Percentiles rank a stretch among this genome's conserved stretches.
These are phyloP conservation scores for Yueomyces sp. DNA, from an alignment of 805 yeast genomes.

Conservation along the genomic window DNA sequence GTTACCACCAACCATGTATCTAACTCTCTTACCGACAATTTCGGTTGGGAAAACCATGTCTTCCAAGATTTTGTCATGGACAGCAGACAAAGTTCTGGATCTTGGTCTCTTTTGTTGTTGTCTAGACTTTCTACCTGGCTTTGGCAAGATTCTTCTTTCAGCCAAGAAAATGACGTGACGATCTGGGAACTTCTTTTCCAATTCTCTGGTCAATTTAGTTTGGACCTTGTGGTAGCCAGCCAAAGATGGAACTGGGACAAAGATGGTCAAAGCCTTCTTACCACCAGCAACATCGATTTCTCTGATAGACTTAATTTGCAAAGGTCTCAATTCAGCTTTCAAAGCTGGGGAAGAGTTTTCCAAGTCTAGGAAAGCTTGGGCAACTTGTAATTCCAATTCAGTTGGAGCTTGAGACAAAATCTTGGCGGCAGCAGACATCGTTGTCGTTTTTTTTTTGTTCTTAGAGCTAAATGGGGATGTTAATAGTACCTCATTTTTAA, in stretches of 20 bases:
- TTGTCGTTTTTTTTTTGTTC: conserved; percentile 2
- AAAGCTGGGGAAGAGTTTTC: conserved; percentile 88
- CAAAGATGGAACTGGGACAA: conserved; percentile 94
- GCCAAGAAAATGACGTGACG: conserved; percentile 98
- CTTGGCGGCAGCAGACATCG: conserved; percentile 87
- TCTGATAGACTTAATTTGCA: conserved; percentile 96
- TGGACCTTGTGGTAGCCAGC: conserved; percentile 93
- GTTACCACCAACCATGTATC: conserved; percentile 98
- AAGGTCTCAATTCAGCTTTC: conserved; percentile 95
- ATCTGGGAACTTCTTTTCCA: conserved; percentile 99
- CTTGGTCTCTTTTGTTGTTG: conserved; percentile 98
- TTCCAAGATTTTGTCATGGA: conserved; percentile 96
- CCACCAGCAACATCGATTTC: conserved; percentile 96
- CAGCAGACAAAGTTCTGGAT: conserved; percentile 98
- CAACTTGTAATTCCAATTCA: conserved; percentile 98
- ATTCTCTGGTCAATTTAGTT: conserved; percentile 95
- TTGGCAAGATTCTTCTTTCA: conserved; percentile 98
- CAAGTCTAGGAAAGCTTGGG: conserved; percentile 95
- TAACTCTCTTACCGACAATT: conserved; percentile 97
- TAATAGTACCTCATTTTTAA: background rate
- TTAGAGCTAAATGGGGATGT: background rate
- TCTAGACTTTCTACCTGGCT: conserved; percentile 93
- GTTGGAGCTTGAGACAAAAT: conserved; percentile 90
- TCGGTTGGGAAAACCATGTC: conserved; percentile 99
- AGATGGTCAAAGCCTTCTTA: conserved; percentile 95